Conservation (phyloP, 1,139 yeast species). For the Kazachstania sp. region DNA sequence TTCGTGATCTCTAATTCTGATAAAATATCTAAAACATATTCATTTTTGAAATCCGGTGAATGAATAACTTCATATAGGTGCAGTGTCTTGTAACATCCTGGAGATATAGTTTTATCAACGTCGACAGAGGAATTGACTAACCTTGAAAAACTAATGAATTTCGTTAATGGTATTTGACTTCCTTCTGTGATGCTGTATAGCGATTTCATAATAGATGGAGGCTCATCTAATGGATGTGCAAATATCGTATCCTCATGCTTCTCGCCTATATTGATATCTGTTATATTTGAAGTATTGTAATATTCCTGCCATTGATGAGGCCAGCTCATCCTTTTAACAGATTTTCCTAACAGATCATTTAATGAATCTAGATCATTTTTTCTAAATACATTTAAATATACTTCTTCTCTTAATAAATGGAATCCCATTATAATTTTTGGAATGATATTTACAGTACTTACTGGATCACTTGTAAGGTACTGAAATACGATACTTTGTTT, state of each 20-base stretch:
- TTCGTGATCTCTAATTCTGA: conserved; percentile 45
- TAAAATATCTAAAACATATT: conserved; percentile 52
- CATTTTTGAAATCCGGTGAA: conserved; percentile 43
- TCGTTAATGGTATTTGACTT: conserved; percentile 26
- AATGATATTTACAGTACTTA: conserved; percentile 32
- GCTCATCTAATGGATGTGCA: conserved; percentile 29
- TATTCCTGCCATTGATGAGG: conserved; percentile 54
- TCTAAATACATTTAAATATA: conserved; percentile 47
- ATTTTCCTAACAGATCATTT: conserved; percentile 50
- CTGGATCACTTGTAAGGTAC: conserved; percentile 23
- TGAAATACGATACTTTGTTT: not conserved
- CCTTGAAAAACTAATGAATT: conserved; percentile 59
- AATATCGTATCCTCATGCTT: conserved; percentile 5
- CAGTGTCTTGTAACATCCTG: conserved; percentile 51
- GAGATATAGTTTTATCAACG: conserved; percentile 54
- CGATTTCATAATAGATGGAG: conserved; percentile 29
- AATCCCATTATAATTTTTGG: conserved; percentile 61
- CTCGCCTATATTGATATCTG: not conserved
- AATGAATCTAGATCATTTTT: conserved; percentile 35
- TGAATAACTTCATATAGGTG: conserved; percentile 56
- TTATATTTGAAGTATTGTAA: conserved; percentile 30
- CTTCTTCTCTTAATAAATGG: conserved; percentile 73
- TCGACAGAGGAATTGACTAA: conserved; percentile 55
- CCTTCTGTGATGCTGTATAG: conserved; percentile 27
- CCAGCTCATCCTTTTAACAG: conserved; percentile 71